phyloP scores from a whole-genome alignment of 371 early-diverging fungal species.

The Mortierella sp. region DNA sequence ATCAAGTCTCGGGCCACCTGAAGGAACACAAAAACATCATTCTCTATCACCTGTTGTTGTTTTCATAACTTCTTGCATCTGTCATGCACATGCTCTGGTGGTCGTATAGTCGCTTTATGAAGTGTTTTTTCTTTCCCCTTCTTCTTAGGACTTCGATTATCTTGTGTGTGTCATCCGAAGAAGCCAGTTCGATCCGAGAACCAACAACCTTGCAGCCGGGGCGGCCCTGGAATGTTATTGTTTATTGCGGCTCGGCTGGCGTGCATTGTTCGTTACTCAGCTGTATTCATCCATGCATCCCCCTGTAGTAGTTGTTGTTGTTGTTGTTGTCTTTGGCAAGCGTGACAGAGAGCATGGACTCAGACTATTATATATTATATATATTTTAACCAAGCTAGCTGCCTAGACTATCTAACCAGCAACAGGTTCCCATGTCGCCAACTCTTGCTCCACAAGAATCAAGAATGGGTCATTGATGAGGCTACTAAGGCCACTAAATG shows the following conservation, averaged over 20 bases:
- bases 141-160: neutral
- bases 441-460: conserved; percentile 48
- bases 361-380: no score
- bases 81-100: neutral
- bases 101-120: neutral
- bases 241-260: conserved; percentile 11
- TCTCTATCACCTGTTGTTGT: neutral
- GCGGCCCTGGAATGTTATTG: neutral
- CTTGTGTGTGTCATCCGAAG: neutral
- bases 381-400: no score
- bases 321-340: neutral
- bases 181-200: neutral
- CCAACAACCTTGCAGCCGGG: neutral
- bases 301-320: neutral
- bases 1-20: neutral
- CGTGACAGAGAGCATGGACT: neutral
- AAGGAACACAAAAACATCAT: neutral
- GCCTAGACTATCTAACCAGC: conserved; percentile 9
- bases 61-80: neutral
- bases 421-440: conserved; percentile 43
- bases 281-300: neutral
- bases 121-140: neutral
- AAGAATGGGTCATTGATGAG: conserved; percentile 46
- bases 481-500: conserved; percentile 18
- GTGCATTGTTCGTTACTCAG: conserved; percentile 8